phyloP scores from a whole-genome alignment of 2,329 filamentous ascomycete species.

The Neocucurbitaria cava region DNA sequence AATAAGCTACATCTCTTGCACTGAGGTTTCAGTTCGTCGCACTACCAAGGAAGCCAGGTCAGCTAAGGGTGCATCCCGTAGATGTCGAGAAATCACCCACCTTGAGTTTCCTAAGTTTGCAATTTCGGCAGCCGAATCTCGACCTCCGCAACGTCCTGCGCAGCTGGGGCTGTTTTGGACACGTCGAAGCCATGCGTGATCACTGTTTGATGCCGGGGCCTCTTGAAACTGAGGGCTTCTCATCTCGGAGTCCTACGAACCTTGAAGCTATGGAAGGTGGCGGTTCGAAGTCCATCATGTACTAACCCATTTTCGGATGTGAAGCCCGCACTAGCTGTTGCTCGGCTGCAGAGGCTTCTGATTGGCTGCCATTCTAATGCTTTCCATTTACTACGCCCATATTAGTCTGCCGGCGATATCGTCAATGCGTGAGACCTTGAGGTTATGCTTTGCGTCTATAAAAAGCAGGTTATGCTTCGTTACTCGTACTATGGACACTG shows the following conservation, averaged over 20 bases:
- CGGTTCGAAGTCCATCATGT: neutral
- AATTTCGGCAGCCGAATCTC: slow-evolving; percentile 4
- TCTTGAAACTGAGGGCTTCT: neutral
- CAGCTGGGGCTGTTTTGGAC: neutral
- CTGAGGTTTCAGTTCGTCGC: neutral
- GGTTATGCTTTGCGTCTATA: neutral
- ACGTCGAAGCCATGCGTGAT: neutral
- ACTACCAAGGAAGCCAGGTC: neutral
- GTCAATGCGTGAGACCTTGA: neutral
- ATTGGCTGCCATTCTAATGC: neutral
- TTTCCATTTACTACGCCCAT: too few relatives aligned
- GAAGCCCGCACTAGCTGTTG: neutral
- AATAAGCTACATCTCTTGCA: neutral
- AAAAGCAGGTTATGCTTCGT: neutral
- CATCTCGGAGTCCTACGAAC: neutral
- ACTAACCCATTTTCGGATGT: slow-evolving; percentile 1
- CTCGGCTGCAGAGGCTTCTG: neutral
- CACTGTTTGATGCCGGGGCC: neutral
- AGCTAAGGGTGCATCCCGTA: neutral
- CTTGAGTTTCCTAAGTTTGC: slow-evolving; percentile 3
- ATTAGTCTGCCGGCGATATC: neutral
- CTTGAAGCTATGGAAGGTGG: neutral
- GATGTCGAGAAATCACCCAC: neutral
- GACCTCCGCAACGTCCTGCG: neutral
- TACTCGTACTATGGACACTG: neutral